phyloP scores from a whole-genome alignment of 169 alveolate species.

The Toxoplasma gondii region DNA sequence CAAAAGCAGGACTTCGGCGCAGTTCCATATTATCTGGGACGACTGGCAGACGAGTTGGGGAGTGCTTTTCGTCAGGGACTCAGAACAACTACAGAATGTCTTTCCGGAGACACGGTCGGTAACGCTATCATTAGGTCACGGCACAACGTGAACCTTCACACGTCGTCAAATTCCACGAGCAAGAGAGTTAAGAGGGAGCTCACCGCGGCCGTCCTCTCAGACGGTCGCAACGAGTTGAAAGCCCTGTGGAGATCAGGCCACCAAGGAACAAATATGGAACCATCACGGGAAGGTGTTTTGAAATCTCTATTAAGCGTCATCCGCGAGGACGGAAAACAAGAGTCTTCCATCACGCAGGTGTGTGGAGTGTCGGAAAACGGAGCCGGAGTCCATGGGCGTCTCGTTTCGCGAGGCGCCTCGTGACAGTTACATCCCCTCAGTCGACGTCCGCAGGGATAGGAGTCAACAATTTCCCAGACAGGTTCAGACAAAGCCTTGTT shows the following conservation, averaged over 20 bases:
- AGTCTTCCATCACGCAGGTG: neutral
- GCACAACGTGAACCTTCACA: no score
- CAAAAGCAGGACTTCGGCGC: no score
- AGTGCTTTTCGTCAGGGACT: no score
- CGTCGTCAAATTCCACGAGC: neutral
- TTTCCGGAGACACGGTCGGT: no score
- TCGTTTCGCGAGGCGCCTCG: neutral
- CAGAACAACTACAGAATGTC: no score
- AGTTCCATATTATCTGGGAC: no score
- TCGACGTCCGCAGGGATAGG: neutral
- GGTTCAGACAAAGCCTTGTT: no score
- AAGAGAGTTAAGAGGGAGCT: neutral
- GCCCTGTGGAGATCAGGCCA: neutral
- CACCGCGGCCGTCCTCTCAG: neutral
- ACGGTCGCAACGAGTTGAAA: neutral
- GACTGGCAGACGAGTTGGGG: no score
- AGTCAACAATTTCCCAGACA: no score
- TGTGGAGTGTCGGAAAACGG: neutral
- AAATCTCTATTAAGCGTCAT: neutral
- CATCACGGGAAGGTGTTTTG: neutral
- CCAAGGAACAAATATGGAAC: slow-evolving; percentile 8
- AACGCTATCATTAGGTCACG: no score
- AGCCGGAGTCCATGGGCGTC: neutral
- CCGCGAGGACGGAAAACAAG: neutral
- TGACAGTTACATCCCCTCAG: neutral